Evolutionary conservation across 2,329 filamentous ascomycete species (phyloP).

Genomic region (Fusarium graminum): DNA sequence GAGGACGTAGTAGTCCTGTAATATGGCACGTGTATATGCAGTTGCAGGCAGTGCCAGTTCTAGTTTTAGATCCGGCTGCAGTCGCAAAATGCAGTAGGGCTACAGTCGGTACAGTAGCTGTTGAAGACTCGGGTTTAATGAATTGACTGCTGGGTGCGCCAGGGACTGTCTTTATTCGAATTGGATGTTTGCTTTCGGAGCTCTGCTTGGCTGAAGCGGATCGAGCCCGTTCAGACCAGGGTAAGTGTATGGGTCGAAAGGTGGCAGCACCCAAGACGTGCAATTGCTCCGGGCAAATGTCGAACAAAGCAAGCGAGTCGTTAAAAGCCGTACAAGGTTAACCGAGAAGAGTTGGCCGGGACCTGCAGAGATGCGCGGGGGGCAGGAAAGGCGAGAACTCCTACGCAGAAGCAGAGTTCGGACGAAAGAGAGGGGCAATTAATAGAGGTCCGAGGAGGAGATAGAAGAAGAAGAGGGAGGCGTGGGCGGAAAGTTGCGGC

Average conservation of each 20-base stretch:
- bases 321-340: slow-evolving; percentile 18
- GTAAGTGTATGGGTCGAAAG: slow-evolving; percentile 8
- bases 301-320: slow-evolving; percentile 24
- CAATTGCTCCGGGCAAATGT: slow-evolving; percentile 41
- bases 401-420: slow-evolving; percentile 9
- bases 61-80: background rate
- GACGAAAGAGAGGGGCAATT: slow-evolving; percentile 36
- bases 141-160: slow-evolving; percentile 22
- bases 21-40: slow-evolving; percentile 17
- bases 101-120: slow-evolving; percentile 24
- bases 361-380: slow-evolving; percentile 18
- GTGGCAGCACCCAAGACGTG: slow-evolving; percentile 30
- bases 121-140: slow-evolving; percentile 38
- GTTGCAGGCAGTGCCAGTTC: slow-evolving; percentile 7
- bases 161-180: slow-evolving; percentile 35
- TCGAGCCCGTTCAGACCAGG: slow-evolving; percentile 30
- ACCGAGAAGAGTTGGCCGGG: slow-evolving; percentile 9
- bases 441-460: slow-evolving; percentile 13
- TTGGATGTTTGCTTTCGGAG: slow-evolving; percentile 32
- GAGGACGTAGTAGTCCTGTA: slow-evolving; percentile 22
- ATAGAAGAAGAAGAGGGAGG: slow-evolving; percentile 4
- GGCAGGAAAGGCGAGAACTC: slow-evolving; percentile 9
- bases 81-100: slow-evolving; percentile 23
- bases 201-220: slow-evolving; percentile 36
- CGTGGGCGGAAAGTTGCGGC: slow-evolving; percentile 33